A percentile compares a stretch with the other conserved stretches of the same genome.
These are phyloP conservation scores for Trifolium pratense DNA, from an alignment of 306 rosid species.

Conservation along the genomic window DNA sequence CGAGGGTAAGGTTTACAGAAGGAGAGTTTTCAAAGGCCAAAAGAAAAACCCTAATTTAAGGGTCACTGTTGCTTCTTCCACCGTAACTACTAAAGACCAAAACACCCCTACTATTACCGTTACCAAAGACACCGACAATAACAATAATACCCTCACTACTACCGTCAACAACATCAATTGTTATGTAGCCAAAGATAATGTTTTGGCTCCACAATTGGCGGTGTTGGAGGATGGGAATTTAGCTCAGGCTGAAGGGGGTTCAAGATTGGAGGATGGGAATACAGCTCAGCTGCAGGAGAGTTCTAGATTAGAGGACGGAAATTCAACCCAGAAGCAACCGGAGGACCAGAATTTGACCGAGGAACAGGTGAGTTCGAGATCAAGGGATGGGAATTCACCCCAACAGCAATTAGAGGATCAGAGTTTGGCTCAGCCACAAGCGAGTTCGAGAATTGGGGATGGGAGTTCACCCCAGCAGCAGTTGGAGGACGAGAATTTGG, in stretches of 20 bases:
- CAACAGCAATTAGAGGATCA: background rate
- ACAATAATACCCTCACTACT: background rate
- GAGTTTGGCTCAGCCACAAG: constrained; percentile 16
- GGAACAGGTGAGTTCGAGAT: background rate
- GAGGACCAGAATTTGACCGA: background rate
- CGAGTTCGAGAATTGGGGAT: background rate
- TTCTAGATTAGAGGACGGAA: background rate
- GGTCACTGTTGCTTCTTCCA: background rate
- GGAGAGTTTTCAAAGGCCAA: constrained; percentile 64
- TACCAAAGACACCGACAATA: constrained; percentile 3
- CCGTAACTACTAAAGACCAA: background rate
- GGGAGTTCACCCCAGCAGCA: background rate
- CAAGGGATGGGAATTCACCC: background rate
- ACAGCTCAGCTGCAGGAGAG: background rate
- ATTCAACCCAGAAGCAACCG: background rate
- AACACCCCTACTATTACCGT: background rate
- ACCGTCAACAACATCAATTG: constrained; percentile 13
- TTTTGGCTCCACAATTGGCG: background rate
- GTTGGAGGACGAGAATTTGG: background rate
- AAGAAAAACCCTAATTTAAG: constrained; percentile 48
- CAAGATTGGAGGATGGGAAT: background rate
- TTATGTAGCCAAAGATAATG: no score
- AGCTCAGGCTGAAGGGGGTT: constrained; percentile 42
- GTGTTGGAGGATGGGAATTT: constrained; percentile 45
- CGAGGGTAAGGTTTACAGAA: constrained; percentile 74